Conservation (phyloP, 305 asterid species). For the Fraxinus platypoda region DNA sequence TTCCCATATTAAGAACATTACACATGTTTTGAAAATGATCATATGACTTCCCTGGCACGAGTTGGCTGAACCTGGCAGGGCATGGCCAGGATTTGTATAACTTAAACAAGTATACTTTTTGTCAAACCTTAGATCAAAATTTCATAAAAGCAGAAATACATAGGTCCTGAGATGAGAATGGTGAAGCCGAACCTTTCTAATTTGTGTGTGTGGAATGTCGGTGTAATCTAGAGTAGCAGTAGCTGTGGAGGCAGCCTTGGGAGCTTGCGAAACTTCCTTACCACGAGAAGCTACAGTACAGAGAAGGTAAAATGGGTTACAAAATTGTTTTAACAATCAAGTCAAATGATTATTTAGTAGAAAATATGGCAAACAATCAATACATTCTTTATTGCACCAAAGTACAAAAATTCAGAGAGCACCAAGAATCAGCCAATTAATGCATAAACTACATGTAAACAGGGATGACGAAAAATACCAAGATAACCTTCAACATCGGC, state of each 20-base stretch:
- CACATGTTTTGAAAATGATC: neutral
- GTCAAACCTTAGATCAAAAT: neutral
- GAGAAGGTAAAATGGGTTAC: conserved; percentile 20
- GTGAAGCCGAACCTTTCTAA: conserved; percentile 63
- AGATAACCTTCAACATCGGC: conserved; percentile 91
- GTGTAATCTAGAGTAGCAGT: conserved; percentile 58
- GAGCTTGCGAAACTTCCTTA: conserved; percentile 60
- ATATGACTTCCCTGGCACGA: neutral
- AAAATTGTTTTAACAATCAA: conserved; percentile 16
- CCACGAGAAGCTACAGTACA: conserved; percentile 68
- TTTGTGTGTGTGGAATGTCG: conserved; percentile 86
- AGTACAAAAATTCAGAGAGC: conserved; percentile 1
- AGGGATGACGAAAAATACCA: conserved; percentile 44
- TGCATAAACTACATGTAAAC: conserved; percentile 13
- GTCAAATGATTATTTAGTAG: neutral
- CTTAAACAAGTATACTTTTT: neutral
- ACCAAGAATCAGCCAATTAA: neutral
- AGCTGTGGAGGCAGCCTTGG: conserved; percentile 47
- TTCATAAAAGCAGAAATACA: neutral
- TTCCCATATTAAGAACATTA: neutral
- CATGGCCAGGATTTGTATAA: neutral
- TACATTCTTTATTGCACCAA: neutral
- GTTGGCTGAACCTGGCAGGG: neutral
- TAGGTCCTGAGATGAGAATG: neutral
- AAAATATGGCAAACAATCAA: conserved; percentile 4